A percentile compares a stretch with the other conserved stretches of the same genome.
Evolutionary conservation across 2,329 filamentous ascomycete genomes (phyloP).

Genomic region (Fusarium fujikuroi): DNA sequence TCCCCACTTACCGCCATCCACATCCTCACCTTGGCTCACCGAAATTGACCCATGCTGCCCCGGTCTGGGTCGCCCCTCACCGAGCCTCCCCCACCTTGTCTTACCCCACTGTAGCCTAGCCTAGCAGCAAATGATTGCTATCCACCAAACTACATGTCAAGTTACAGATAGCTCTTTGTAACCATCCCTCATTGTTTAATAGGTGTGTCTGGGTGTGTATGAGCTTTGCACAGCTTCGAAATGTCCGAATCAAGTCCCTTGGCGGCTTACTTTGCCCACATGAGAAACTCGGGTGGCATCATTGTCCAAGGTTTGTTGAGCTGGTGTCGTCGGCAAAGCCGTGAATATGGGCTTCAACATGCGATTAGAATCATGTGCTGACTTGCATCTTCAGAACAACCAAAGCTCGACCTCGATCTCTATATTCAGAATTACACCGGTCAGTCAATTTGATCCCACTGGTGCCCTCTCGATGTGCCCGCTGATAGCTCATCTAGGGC

Average conservation of each 20-base stretch:
- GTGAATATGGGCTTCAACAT: not conserved
- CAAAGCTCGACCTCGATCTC: constrained; percentile 90
- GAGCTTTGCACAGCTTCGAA: constrained; percentile 23
- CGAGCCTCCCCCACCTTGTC: constrained; percentile 16
- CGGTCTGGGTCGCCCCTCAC: not conserved
- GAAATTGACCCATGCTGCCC: not conserved
- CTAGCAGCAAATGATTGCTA: constrained; percentile 18
- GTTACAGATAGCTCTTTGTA: constrained; percentile 34
- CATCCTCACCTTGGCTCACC: constrained; percentile 1
- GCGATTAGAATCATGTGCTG: constrained; percentile 10
- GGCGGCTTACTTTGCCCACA: constrained; percentile 57
- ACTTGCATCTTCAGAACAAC: constrained; percentile 65
- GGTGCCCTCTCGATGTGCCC: not conserved
- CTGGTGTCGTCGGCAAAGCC: not conserved
- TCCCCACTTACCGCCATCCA: not conserved
- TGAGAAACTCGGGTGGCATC: constrained; percentile 58
- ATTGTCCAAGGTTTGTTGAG: constrained; percentile 59
- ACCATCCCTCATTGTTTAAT: constrained; percentile 9
- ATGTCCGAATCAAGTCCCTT: constrained; percentile 53
- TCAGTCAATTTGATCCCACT: constrained; percentile 51
- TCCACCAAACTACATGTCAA: constrained; percentile 34
- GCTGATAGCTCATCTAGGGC: constrained; percentile 62
- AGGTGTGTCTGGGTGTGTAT: not conserved
- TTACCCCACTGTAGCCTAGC: constrained; percentile 30
- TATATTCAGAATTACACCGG: constrained; percentile 92